phyloP scores from a whole-genome alignment of 352 stramenopile species.

The Globisporangium emineosum region DNA sequence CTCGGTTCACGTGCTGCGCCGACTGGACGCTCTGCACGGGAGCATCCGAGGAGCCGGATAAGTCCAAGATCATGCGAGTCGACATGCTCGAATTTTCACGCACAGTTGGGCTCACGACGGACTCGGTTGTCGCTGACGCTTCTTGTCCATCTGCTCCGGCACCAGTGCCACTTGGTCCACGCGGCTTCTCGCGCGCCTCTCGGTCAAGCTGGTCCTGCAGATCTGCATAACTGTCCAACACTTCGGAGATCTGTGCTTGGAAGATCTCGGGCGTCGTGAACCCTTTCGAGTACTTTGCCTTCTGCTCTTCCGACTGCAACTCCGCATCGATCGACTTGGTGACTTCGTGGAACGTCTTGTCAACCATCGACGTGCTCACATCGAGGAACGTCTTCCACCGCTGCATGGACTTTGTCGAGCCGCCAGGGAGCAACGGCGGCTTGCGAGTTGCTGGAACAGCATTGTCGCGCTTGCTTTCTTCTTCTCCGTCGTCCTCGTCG shows the following conservation, averaged over 20 bases:
- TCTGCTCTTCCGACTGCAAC: constrained; percentile 39
- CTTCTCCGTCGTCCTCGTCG: constrained; percentile 4
- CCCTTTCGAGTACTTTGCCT: constrained; percentile 43
- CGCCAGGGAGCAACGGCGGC: constrained; percentile 13
- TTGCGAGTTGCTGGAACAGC: constrained; percentile 10
- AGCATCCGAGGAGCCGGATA: background rate
- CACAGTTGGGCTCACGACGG: background rate
- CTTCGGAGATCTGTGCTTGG: constrained; percentile 28
- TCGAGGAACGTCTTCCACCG: constrained; percentile 69
- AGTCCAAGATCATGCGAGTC: background rate
- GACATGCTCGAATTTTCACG: background rate
- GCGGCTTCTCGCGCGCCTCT: constrained; percentile 16
- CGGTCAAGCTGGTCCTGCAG: constrained; percentile 36
- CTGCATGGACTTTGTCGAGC: constrained; percentile 28
- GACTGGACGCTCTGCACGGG: background rate
- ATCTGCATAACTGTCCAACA: constrained; percentile 35
- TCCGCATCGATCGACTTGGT: constrained; percentile 54
- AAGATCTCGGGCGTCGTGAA: constrained; percentile 62
- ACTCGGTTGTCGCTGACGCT: background rate
- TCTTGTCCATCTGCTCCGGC: background rate
- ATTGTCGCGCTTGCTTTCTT: background rate
- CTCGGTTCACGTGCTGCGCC: background rate
- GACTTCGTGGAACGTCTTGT: constrained; percentile 38
- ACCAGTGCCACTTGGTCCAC: background rate
- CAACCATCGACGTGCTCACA: constrained; percentile 43